Conservation (phyloP, 129 eudicot genomes). For the Flaveria robusta region DNA sequence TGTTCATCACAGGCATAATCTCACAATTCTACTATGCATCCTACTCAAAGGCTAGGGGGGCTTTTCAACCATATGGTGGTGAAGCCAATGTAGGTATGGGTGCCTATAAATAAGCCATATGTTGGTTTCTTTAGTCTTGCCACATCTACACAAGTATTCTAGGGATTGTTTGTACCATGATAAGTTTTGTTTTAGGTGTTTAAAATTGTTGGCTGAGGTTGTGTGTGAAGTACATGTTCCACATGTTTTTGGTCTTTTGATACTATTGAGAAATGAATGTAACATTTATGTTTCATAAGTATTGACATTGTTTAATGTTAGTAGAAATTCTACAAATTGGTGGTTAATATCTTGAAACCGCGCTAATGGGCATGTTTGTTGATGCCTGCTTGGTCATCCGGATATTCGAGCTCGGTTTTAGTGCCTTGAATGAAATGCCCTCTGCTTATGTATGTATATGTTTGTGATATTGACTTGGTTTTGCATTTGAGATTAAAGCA, state of each 20-base stretch:
- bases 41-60: constrained; percentile 58
- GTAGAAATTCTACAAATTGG: background rate
- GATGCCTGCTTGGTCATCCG: no score
- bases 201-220: constrained; percentile 26
- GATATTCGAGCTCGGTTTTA: no score
- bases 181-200: constrained; percentile 22
- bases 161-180: constrained; percentile 11
- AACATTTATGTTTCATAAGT: constrained; percentile 7
- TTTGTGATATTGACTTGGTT: no score
- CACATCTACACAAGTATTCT: constrained; percentile 9
- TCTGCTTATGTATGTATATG: no score
- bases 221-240: constrained; percentile 32
- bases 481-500: no score
- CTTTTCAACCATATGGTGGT: constrained; percentile 50
- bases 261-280: constrained; percentile 13
- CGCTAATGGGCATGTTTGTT: no score
- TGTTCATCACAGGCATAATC: constrained; percentile 59
- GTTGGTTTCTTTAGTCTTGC: background rate
- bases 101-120: constrained; percentile 48
- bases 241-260: constrained; percentile 29
- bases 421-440: no score
- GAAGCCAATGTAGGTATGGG: constrained; percentile 77
- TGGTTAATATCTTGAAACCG: background rate
- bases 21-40: constrained; percentile 70
- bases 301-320: background rate